Evolutionary conservation across 441 rosid species (phyloP).

Genomic region (Melastoma candidum): DNA sequence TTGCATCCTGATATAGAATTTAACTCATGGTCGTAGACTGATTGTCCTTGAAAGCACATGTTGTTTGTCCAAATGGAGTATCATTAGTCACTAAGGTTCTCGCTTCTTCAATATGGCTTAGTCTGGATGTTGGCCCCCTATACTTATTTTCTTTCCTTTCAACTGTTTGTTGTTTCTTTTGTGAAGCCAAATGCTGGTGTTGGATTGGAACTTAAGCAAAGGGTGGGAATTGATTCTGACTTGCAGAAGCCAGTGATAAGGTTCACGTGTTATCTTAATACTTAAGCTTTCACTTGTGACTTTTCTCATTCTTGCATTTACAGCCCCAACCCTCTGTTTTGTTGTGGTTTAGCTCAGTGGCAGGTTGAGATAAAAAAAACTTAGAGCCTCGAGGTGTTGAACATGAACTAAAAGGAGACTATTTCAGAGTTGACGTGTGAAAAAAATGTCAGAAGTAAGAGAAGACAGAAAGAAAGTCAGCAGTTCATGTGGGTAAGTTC

Average conservation of each 20-base stretch:
- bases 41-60: too few relatives aligned
- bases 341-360: constrained; percentile 8
- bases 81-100: too few relatives aligned
- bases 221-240: constrained; percentile 23
- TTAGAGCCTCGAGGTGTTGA: too few relatives aligned
- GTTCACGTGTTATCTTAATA: constrained; percentile 20
- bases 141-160: constrained; percentile 3
- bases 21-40: too few relatives aligned
- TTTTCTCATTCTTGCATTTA: neutral
- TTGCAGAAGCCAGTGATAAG: constrained; percentile 33
- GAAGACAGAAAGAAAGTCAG: constrained; percentile 8
- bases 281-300: neutral
- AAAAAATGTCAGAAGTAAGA: neutral
- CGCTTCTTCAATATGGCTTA: neutral
- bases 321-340: neutral
- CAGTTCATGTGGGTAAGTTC: constrained; percentile 10
- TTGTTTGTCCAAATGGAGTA: too few relatives aligned
- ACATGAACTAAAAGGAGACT: too few relatives aligned
- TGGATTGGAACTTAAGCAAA: constrained; percentile 19
- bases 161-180: constrained; percentile 7
- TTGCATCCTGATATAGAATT: neutral
- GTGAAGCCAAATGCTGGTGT: constrained; percentile 32
- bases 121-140: neutral
- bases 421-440: too few relatives aligned
- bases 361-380: neutral